Conservation (phyloP, 495 filamentous ascomycete species). For the Penicillium subrubescens region DNA sequence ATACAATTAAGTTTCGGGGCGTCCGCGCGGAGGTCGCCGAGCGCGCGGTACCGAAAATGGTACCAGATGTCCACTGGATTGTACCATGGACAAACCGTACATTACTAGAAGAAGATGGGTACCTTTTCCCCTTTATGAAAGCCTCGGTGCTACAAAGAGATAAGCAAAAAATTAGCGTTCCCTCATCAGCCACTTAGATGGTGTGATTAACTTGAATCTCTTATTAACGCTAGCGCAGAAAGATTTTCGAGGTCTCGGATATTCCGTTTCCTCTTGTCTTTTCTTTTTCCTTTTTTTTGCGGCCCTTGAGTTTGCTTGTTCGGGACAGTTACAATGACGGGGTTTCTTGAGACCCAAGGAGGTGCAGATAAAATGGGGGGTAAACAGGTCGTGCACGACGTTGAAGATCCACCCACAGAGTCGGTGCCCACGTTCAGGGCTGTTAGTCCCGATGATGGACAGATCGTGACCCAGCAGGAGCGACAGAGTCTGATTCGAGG, state of each 20-base stretch:
- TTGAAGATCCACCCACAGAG: slow-evolving; percentile 20
- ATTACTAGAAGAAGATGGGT: neutral
- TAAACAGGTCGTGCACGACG: slow-evolving; percentile 21
- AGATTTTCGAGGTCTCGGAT: neutral
- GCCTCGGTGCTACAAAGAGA: neutral
- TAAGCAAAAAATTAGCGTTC: slow-evolving; percentile 1
- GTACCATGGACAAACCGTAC: neutral
- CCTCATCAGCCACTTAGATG: slow-evolving; percentile 9
- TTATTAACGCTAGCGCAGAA: neutral
- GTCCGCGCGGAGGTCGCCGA: neutral
- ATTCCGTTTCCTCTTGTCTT: neutral
- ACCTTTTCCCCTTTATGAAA: neutral
- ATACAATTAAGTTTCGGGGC: neutral
- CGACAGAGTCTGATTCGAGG: slow-evolving; percentile 33
- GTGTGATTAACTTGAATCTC: neutral
- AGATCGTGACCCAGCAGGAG: slow-evolving; percentile 30
- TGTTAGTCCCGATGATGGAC: slow-evolving; percentile 13
- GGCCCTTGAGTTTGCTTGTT: neutral
- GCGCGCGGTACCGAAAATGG: neutral
- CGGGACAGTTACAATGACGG: neutral
- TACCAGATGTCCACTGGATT: neutral
- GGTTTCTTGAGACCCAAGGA: slow-evolving; percentile 1
- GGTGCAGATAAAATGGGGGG: slow-evolving; percentile 3
- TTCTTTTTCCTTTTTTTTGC: neutral
- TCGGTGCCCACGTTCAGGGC: slow-evolving; percentile 3